A percentile compares a stretch with the other conserved stretches of the same genome.
phyloP scores from a whole-genome alignment of 2,329 filamentous ascomycete species.

The Fusarium ramigenum region DNA sequence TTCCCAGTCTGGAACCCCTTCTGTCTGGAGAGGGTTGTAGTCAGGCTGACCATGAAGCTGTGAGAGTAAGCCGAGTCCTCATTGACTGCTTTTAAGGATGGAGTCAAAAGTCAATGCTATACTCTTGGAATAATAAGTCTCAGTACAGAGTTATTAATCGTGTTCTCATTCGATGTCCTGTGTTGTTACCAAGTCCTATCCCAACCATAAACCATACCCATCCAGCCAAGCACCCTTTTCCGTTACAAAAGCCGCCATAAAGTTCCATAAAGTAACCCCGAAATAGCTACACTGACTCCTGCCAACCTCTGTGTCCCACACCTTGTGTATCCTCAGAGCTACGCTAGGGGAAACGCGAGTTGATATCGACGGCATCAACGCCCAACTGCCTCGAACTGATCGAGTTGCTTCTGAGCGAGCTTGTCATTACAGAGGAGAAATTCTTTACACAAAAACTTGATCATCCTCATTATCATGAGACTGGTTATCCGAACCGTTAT shows the following conservation, averaged over 20 bases:
- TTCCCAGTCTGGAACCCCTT: no score
- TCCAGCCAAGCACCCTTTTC: slow-evolving; percentile 15
- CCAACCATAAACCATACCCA: slow-evolving; percentile 14
- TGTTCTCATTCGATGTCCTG: slow-evolving; percentile 26
- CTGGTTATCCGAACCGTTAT: slow-evolving; percentile 49
- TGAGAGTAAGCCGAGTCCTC: background rate
- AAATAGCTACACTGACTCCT: background rate
- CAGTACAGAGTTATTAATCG: slow-evolving; percentile 3
- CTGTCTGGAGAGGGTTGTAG: no score
- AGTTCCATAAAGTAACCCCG: background rate
- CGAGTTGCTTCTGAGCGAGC: background rate
- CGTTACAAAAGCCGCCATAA: slow-evolving; percentile 10
- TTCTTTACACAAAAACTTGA: background rate
- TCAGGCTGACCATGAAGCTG: background rate
- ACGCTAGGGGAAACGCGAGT: background rate
- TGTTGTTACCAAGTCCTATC: slow-evolving; percentile 20
- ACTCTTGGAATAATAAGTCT: background rate
- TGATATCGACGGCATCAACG: background rate
- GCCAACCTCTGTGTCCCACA: background rate
- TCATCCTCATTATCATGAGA: slow-evolving; percentile 44
- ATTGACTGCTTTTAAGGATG: no score
- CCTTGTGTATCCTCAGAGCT: background rate
- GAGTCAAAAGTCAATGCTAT: no score
- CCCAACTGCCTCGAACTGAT: background rate
- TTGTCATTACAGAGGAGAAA: background rate